Base-by-base conservation (phyloP, 106 monocot species). In the Phalaenopsis equestris region DNA sequence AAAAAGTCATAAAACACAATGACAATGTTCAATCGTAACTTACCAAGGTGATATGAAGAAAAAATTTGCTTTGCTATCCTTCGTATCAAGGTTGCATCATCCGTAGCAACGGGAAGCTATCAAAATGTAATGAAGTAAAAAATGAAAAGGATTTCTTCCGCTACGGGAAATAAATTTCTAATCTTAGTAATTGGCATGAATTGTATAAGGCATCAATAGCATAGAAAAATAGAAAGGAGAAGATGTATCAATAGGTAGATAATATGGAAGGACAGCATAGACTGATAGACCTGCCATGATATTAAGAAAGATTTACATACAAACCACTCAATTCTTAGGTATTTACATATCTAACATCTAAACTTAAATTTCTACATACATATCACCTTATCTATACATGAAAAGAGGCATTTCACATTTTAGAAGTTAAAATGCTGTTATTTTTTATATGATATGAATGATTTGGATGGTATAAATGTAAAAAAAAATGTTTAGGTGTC, bases 1-100 rank as follows among this genome's bases (percentile, higher is more conserved):
- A 19, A 74, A 74, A 74, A 45, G 74, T 19, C 6, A 74, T 45
- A 74, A 61, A 61, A 4, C n/a, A n/a, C n/a, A 3, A 61, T 21
- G 52, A 72, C 4, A 42, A 18, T 19, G 43, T 45, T 21, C 19
- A 41, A 42, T 74, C 30, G 21, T 48, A 76, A 76, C 84, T 87
- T 85, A 98, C 97, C 94, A 77, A 89, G 67, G 83, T 87, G 82
- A 58, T 92, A 83, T 41, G 89, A 93, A 75, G 47, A 78, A 88
- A 94, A 95, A 17, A 92, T 85, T 80, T 94, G 89, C 80, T 86
- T 99, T 65, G 82, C 77, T 75, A 91, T 93, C 79, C 88, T 87
- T 76, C 75, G 80, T 56, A 99, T 89, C 67, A 88, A 23, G 48
- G 72, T 78, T 12, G 56, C 55, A 75, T 83, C 73, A 65, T 93